These are phyloP conservation scores for Ailanthus altissimus DNA, from an alignment of 345 rosid species.

Conservation along the genomic window DNA sequence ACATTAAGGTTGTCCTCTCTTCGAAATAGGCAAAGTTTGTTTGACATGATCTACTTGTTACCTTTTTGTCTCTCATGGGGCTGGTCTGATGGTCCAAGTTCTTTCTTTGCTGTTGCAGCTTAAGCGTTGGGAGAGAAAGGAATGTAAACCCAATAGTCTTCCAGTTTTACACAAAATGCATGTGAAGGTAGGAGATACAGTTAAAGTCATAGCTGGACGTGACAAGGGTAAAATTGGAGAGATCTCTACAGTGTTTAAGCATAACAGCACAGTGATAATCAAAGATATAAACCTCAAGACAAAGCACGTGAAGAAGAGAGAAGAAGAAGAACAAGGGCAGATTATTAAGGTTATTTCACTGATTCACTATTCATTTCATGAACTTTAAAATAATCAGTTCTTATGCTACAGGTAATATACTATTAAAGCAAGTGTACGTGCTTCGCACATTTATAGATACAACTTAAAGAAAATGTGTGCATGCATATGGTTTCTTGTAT, in stretches of 20 bases:
- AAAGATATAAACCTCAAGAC: conserved; percentile 87
- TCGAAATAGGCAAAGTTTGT: neutral
- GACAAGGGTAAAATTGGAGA: conserved; percentile 92
- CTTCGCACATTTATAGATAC: neutral
- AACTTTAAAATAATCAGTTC: neutral
- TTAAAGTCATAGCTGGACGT: conserved; percentile 76
- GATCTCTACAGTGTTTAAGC: conserved; percentile 64
- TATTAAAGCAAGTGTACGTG: neutral
- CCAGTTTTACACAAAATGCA: conserved; percentile 89
- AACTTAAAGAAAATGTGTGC: neutral
- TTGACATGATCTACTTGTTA: neutral
- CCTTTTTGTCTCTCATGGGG: neutral
- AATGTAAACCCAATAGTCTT: conserved; percentile 93
- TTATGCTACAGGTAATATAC: neutral
- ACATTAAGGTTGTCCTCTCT: neutral
- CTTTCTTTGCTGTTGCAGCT: conserved; percentile 45
- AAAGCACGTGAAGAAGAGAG: conserved; percentile 87
- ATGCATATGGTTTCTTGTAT: neutral
- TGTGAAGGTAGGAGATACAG: conserved; percentile 85
- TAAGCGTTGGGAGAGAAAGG: conserved; percentile 85
- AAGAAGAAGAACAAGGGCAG: conserved; percentile 85
- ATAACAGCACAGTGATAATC: conserved; percentile 75
- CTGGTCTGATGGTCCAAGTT: neutral
- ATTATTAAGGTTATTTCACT: conserved; percentile 63
- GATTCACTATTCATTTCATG: neutral